Evolutionary conservation across 345 rosid species (phyloP), one percentile per base, ranked within the genome.

Genomic region (Populus ilicifolia): DNA sequence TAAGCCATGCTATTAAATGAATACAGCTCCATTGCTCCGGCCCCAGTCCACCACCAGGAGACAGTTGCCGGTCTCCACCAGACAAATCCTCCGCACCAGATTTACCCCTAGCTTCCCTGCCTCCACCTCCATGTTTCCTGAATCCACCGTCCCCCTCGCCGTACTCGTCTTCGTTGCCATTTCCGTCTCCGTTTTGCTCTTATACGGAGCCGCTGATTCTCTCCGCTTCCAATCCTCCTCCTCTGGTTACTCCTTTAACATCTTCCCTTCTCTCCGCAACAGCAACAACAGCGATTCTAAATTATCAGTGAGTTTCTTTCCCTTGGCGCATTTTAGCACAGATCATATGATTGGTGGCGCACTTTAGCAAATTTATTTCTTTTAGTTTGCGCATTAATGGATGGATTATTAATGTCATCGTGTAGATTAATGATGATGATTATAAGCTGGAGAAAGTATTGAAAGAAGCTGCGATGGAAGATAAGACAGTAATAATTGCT

Each of bases 401-500:
- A n/a, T 59, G 63, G 13, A 52, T 52, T 20, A 52, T 20, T 16
- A 11, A 21, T 61, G 65, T n/a, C 65, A 18, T 25, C 8, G 1
- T 36, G 48, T 48, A 46, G n/a, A 46, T 46, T 13, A 13, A 46
- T 46, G 50, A 13, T 21, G 20, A 83, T 62, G 88, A 87, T 70
- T 78, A 85, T 62, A 86, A 71, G 83, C 95, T 94, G 3, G 87
- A 88, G 69, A 89, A 80, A 17, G 89, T 91, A 17, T 68, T 94
- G 77, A 85, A 80, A 68, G 81, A 75, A 27, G 97, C 98, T 52
- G 93, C 98, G 2, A 89, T 70, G 83, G 67, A 71, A 38, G 87
- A 91, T 25, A 59, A 70, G 43, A 93, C 98, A 39, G 93, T 95
- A 67, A 89, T 95, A 48, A 79, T 95, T 41, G 90, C 99, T 35